Evolutionary conservation across 2,329 filamentous ascomycete genomes (phyloP), one percentile per base, ranked within the genome.

Genomic region (Stenocarpella maydis): DNA sequence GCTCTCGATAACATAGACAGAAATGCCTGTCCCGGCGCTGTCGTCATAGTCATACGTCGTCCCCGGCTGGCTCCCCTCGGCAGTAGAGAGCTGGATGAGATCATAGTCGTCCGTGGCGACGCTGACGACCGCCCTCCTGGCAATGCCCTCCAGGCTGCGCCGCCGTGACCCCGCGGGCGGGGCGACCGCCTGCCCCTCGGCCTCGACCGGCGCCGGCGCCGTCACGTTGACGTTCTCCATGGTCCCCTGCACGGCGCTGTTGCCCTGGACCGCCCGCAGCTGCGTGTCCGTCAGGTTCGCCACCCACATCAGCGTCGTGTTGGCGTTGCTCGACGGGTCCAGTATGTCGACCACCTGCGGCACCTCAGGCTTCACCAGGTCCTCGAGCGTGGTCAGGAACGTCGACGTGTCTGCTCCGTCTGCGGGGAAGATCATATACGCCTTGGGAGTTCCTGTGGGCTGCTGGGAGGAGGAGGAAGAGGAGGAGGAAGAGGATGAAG

Each of bases 251-350:
- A 60, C 19, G 19, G 55, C 55, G 12, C 55, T 60, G 39, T 60
- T 60, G 10, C 55, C 39, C 55, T 60, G 24, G 6, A 60, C 55
- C 26, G 45, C 55, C 15, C 9, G 19, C 24, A 60, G 39, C 39
- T 60, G 55, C 24, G 39, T 60, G 21, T 60, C 55, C 1, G 55
- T 60, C 24, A 60, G 26, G 55, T 60, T 60, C 3, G 55, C 55
- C 1, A 60, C 55, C 55, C 55, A 60, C 55, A 60, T 60, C 24
- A 60, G 55, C 55, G 55, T 60, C 10, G 55, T 60, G 26, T 60
- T 60, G 19, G 55, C 15, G 39, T 45, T 45, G 26, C 55, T 60
- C 17, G 39, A 24, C 3, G 55, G 31, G 19, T 60, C 55, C 21
- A 45, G 55, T 9, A 60, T 17, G 24, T 45, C 55, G 6, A 60